These are phyloP conservation scores for Biscogniauxia sp. DNA, from an alignment of 2,329 filamentous ascomycete genomes.

Conservation along the genomic window DNA sequence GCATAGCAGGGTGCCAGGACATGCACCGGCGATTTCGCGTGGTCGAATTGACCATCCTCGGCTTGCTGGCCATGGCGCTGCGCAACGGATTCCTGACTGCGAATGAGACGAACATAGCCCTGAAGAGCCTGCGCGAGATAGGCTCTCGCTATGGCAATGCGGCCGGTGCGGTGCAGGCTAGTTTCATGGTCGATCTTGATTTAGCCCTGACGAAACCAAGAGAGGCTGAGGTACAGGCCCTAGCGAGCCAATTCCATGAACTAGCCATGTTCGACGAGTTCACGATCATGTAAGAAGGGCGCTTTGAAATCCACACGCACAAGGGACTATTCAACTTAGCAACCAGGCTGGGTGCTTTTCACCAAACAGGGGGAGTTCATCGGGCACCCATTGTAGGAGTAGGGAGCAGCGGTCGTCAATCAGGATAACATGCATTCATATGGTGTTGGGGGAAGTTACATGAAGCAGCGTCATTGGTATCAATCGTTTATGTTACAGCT, in stretches of 20 bases:
- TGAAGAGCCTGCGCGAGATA: constrained; percentile 15
- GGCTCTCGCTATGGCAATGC: constrained; percentile 12
- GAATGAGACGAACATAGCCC: constrained; percentile 13
- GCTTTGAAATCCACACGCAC: not conserved
- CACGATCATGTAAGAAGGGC: constrained; percentile 4
- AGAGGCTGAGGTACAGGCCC: constrained; percentile 16
- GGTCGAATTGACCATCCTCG: constrained; percentile 23
- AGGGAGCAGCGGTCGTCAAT: not conserved
- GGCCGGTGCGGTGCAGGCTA: constrained; percentile 12
- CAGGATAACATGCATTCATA: not conserved
- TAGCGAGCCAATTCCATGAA: constrained; percentile 19
- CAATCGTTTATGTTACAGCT: not conserved
- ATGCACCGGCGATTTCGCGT: constrained; percentile 26
- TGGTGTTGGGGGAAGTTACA: not conserved
- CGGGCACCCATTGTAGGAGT: not conserved
- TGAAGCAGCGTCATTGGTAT: not conserved
- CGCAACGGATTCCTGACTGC: constrained; percentile 18
- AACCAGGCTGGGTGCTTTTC: not conserved
- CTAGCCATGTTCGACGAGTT: constrained; percentile 19
- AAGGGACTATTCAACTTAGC: not conserved
- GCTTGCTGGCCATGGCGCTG: constrained; percentile 27
- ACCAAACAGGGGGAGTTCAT: not conserved
- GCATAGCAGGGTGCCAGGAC: constrained; percentile 25
- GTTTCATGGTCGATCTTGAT: constrained; percentile 21
- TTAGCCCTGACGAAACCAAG: constrained; percentile 19